Evolutionary conservation across 1,284 basidiomycete genomes (phyloP), one percentile per base, ranked within the genome.

Genomic region (Singerocomus inundabilis): DNA sequence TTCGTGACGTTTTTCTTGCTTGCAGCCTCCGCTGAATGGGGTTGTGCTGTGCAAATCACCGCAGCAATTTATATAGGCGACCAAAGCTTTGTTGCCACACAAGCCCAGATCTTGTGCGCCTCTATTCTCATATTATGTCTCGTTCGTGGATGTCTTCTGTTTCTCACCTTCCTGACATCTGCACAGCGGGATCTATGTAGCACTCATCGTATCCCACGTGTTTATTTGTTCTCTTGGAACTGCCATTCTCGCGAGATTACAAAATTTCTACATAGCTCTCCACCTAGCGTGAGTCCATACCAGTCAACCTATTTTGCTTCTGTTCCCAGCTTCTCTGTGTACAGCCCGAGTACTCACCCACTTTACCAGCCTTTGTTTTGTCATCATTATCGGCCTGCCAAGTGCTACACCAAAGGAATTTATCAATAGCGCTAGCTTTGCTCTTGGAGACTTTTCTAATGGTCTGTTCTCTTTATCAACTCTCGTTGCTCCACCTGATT

Each of bases 21-120:
- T 26, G n/a, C 28, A 67, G 86, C 90, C 0, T 88, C 86, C 0
- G 82, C 89, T 26, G 85, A 87, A 54, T 92, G 88, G 88, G 88
- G 83, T 25, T 82, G 80, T 43, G 83, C 87, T 0, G 75, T 87
- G 1, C 86, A 89, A 60, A 70, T 89, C 28, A 80, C 82, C 70
- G 86, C 85, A 8, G 85, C 83, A 1, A 80, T 73, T 2, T 80
- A 71, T 44, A 85, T 89, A 37, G 80, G 80, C 1, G 69, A 73
- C 18, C 72, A 72, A 38, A 68, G 59, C 3, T 88, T 81, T 58
- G 59, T 67, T 16, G 68, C 82, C 2, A 85, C 84, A 1, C 70
- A 72, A 39, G 76, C 70, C 0, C 78, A 82, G 59, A 78, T 75
- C 35, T 88, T 78, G 86, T 87, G 62, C 48, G 80, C 70, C 24